Conservation (phyloP, 257 asterid genomes). For the Handroanthus guayacan region DNA sequence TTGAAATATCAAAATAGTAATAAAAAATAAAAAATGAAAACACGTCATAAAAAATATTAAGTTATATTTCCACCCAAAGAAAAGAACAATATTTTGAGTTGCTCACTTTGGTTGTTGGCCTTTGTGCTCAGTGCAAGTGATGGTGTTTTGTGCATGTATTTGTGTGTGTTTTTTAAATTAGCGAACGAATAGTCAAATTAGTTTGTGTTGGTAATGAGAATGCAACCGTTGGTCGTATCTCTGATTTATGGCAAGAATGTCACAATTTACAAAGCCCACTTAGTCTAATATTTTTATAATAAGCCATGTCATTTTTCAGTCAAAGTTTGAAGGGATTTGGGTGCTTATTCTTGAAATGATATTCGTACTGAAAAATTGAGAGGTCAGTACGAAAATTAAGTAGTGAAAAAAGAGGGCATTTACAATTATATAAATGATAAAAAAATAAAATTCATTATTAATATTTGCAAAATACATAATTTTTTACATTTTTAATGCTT, state of each 20-base stretch:
- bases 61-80: not conserved
- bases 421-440: too few relatives aligned
- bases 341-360: too few relatives aligned
- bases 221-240: constrained; percentile 16
- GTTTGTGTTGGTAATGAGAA: constrained; percentile 35
- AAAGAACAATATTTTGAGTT: constrained; percentile 21
- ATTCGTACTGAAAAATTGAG: too few relatives aligned
- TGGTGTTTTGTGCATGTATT: constrained; percentile 4
- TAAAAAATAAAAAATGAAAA: too few relatives aligned
- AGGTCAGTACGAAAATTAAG: too few relatives aligned
- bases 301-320: constrained; percentile 23
- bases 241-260: not conserved
- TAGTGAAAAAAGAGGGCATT: too few relatives aligned
- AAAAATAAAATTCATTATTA: too few relatives aligned
- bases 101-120: constrained; percentile 14
- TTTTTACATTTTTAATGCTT: too few relatives aligned
- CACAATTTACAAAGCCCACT: not conserved
- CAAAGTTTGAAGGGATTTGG: not conserved
- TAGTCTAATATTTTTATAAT: not conserved
- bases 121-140: constrained; percentile 31
- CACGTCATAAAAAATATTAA: too few relatives aligned
- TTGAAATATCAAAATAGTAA: too few relatives aligned
- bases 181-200: constrained; percentile 35
- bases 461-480: too few relatives aligned
- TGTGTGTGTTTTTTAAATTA: constrained; percentile 3